These are phyloP conservation scores for Jacaranda copaia DNA, from an alignment of 257 asterid genomes.

Conservation along the genomic window DNA sequence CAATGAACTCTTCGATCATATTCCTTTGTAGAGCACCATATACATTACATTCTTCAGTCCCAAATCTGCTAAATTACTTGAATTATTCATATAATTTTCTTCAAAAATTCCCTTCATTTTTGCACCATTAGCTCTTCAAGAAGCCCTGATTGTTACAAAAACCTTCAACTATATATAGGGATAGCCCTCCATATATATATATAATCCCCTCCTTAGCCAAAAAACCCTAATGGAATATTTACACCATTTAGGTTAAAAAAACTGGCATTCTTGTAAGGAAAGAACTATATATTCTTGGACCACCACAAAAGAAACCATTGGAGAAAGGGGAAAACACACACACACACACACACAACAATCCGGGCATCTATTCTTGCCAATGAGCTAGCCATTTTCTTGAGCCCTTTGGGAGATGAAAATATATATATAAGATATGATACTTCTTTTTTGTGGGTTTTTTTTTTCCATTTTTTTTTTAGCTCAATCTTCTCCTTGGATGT, in stretches of 20 bases:
- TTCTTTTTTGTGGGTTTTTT: background rate
- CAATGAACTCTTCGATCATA: background rate
- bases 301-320: conserved; percentile 11
- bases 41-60: conserved; percentile 16
- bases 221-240: conserved; percentile 36
- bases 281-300: conserved; percentile 12
- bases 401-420: background rate
- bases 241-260: conserved; percentile 44
- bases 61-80: conserved; percentile 24
- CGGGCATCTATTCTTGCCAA: conserved; percentile 37
- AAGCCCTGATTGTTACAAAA: conserved; percentile 26
- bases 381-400: background rate
- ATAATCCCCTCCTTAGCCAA: conserved; percentile 42
- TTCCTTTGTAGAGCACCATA: conserved; percentile 11
- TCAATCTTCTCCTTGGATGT: conserved; percentile 82
- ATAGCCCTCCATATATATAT: background rate
- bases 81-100: background rate
- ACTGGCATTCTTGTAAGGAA: conserved; percentile 37
- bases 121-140: conserved; percentile 30
- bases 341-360: too few species aligned
- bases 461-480: background rate
- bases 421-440: background rate
- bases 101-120: conserved; percentile 2
- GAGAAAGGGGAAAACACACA: background rate
- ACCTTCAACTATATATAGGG: background rate